phyloP scores from a whole-genome alignment of 2,329 filamentous ascomycete species.

The Fusarium musae region DNA sequence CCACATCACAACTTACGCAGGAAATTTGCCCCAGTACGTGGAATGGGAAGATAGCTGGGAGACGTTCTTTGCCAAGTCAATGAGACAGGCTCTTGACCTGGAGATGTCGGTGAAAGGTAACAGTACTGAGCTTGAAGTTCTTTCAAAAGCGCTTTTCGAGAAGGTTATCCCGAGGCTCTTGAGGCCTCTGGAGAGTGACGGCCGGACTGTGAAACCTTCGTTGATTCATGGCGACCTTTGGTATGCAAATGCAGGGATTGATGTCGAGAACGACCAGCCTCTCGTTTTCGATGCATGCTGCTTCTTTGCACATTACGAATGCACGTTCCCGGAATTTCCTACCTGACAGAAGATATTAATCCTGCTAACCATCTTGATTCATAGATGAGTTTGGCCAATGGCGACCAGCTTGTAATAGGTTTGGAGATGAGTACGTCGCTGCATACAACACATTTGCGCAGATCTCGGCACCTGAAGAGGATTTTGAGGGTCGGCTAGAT shows the following conservation, averaged over 20 bases:
- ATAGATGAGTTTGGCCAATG: background rate
- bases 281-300: background rate
- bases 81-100: background rate
- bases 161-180: background rate
- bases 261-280: background rate
- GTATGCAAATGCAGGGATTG: background rate
- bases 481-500: background rate
- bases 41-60: background rate
- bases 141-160: rapidly evolving
- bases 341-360: background rate
- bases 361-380: background rate
- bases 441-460: rapidly evolving
- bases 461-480: background rate
- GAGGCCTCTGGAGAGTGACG: rapidly evolving
- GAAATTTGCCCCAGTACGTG: background rate
- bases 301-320: background rate
- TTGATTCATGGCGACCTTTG: rapidly evolving
- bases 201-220: rapidly evolving
- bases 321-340: background rate
- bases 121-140: rapidly evolving
- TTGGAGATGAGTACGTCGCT: background rate
- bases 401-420: background rate
- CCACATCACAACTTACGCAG: background rate
- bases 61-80: background rate
- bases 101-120: background rate